Evolutionary conservation across 139 green algal species (phyloP).

Genomic region (Tetratostichococcus sp.): DNA sequence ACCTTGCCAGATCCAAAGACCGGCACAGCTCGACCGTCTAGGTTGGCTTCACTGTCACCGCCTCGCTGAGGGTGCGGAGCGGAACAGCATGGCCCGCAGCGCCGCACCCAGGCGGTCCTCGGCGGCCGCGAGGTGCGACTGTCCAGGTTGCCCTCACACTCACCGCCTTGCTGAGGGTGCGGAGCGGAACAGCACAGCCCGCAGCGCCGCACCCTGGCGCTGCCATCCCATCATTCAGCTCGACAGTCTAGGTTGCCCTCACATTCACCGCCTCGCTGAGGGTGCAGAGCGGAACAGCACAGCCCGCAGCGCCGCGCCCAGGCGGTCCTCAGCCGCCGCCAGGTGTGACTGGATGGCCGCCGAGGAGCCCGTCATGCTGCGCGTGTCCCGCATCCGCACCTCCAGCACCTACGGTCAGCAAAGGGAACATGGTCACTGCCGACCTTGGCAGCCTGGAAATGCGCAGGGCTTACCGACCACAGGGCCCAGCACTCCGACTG

Average conservation of each 20-base stretch:
- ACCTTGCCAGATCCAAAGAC: too few species aligned
- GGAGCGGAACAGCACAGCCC: too few species aligned
- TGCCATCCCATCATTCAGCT: too few species aligned
- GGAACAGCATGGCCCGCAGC: background rate
- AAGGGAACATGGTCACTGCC: too few species aligned
- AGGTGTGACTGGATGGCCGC: constrained; percentile 2
- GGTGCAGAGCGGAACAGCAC: constrained; percentile 20
- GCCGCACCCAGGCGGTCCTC: background rate
- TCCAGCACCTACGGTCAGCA: background rate
- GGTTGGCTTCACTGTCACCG: too few species aligned
- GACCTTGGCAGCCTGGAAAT: background rate
- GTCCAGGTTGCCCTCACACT: too few species aligned
- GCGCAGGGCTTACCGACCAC: too few species aligned
- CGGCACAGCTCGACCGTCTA: too few species aligned
- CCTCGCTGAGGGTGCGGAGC: constrained; percentile 6
- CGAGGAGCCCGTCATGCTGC: constrained; percentile 1
- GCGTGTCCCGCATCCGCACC: constrained; percentile 10
- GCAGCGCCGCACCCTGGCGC: too few species aligned
- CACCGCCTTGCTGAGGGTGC: too few species aligned
- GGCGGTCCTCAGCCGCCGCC: background rate
- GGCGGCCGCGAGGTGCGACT: background rate
- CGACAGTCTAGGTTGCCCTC: too few species aligned
- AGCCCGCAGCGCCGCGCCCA: constrained; percentile 10
- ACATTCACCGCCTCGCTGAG: background rate
- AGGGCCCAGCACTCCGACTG: too few species aligned